Conservation (phyloP, 1,284 basidiomycete genomes). For the Heterobasidion parviporum region DNA sequence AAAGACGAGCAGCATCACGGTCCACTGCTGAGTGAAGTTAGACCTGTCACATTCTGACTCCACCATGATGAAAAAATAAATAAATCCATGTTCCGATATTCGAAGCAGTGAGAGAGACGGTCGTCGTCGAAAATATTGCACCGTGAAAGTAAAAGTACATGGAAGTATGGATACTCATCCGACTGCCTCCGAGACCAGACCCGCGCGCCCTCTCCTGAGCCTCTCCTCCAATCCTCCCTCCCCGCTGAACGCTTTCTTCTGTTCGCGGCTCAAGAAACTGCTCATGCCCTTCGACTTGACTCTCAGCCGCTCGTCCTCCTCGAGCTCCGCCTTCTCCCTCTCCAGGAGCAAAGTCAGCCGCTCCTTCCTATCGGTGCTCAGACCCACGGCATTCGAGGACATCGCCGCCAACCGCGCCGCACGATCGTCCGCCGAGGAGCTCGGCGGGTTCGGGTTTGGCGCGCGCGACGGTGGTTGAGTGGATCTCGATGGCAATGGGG, state of each 20-base stretch:
- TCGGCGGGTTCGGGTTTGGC: conserved; percentile 2
- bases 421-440: conserved; percentile 41
- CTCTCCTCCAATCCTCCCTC: conserved; percentile 69
- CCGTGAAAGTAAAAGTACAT: not conserved
- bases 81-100: too few relatives aligned
- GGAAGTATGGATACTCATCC: conserved; percentile 10
- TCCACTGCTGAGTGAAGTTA: too few relatives aligned
- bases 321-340: conserved; percentile 65
- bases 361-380: conserved; percentile 62
- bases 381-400: conserved; percentile 59
- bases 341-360: conserved; percentile 55
- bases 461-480: conserved; percentile 14
- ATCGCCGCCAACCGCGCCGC: conserved; percentile 83
- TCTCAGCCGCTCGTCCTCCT: conserved; percentile 53
- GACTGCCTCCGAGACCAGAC: conserved; percentile 52
- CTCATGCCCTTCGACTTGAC: conserved; percentile 66
- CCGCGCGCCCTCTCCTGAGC: conserved; percentile 57
- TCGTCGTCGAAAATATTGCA: too few relatives aligned
- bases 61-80: too few relatives aligned
- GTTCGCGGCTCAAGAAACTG: conserved; percentile 61
- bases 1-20: too few relatives aligned
- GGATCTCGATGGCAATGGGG: conserved; percentile 11
- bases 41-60: too few relatives aligned
- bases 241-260: conserved; percentile 74
- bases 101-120: too few relatives aligned